Evolutionary conservation across 1,284 basidiomycete genomes (phyloP).

Genomic region (Sanghuangporus baumii): DNA sequence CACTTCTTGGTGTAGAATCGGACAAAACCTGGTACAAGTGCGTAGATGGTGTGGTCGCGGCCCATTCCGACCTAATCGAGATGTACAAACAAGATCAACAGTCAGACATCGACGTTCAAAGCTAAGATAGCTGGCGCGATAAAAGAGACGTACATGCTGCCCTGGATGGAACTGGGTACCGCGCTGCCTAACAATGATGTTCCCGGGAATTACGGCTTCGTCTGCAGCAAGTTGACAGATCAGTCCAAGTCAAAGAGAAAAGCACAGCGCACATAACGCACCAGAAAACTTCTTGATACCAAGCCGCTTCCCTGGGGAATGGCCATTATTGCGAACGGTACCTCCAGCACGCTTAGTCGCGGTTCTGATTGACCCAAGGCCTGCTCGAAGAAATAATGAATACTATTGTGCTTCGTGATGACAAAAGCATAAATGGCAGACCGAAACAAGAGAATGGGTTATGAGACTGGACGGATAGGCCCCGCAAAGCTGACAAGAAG

Average conservation of each 20-base stretch:
- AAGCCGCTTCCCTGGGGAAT: conserved; percentile 84
- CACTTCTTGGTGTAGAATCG: conserved; percentile 82
- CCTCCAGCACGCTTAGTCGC: conserved; percentile 95
- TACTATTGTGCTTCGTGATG: conserved; percentile 14
- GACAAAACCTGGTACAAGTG: conserved; percentile 82
- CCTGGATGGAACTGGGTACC: conserved; percentile 88
- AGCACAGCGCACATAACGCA: conserved; percentile 29
- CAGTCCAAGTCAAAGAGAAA: conserved; percentile 16
- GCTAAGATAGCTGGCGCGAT: background rate
- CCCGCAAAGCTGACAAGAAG: conserved; percentile 11
- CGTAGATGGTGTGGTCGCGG: conserved; percentile 89
- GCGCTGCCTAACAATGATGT: conserved; percentile 90
- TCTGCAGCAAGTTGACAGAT: conserved; percentile 39
- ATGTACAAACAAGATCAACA: background rate
- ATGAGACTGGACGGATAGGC: background rate
- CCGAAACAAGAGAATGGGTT: conserved; percentile 12
- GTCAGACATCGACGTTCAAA: conserved; percentile 1
- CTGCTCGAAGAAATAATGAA: conserved; percentile 20
- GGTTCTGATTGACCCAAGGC: conserved; percentile 71
- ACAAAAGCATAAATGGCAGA: conserved; percentile 15
- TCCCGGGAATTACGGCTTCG: conserved; percentile 84
- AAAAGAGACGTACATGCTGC: conserved; percentile 62
- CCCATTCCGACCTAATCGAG: conserved; percentile 74
- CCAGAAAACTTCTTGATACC: conserved; percentile 95
- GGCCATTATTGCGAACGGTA: conserved; percentile 85